Conservation (phyloP, 306 rosid genomes). For the Dryas drummondii region DNA sequence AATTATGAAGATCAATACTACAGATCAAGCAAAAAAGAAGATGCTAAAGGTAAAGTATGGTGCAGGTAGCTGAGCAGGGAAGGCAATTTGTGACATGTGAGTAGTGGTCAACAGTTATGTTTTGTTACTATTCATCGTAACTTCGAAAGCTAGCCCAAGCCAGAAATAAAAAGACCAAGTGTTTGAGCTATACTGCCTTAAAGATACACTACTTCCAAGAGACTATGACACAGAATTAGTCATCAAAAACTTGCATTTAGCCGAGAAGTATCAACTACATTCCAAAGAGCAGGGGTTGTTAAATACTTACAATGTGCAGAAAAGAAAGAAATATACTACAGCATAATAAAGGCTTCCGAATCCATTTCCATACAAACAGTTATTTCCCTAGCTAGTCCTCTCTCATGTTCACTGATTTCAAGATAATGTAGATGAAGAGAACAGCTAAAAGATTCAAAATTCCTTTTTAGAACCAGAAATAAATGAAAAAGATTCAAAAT, state of each 20-base stretch:
- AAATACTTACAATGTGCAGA: not conserved
- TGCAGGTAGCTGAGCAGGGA: not conserved
- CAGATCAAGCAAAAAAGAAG: not conserved
- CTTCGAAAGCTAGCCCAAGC: not conserved
- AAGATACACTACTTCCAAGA: not conserved
- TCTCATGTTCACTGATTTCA: not conserved
- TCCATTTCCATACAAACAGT: not conserved
- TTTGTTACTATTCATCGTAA: not conserved
- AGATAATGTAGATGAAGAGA: constrained; percentile 3
- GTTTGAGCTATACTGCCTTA: not conserved
- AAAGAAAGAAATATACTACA: not conserved
- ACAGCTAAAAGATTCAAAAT: constrained; percentile 2
- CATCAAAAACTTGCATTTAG: not conserved
- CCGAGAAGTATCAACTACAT: not conserved
- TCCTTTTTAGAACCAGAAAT: too few relatives aligned
- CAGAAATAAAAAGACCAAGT: not conserved
- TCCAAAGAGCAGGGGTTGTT: not conserved
- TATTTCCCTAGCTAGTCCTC: not conserved
- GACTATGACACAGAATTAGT: not conserved
- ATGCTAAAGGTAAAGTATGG: not conserved
- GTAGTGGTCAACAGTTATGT: not conserved
- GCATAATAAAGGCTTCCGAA: constrained; percentile 1
- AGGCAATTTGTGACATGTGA: not conserved
- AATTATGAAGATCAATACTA: not conserved
- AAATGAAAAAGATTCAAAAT: not conserved